Conservation (phyloP, 2,329 filamentous ascomycete species). For the Clonostachys byssicola region DNA sequence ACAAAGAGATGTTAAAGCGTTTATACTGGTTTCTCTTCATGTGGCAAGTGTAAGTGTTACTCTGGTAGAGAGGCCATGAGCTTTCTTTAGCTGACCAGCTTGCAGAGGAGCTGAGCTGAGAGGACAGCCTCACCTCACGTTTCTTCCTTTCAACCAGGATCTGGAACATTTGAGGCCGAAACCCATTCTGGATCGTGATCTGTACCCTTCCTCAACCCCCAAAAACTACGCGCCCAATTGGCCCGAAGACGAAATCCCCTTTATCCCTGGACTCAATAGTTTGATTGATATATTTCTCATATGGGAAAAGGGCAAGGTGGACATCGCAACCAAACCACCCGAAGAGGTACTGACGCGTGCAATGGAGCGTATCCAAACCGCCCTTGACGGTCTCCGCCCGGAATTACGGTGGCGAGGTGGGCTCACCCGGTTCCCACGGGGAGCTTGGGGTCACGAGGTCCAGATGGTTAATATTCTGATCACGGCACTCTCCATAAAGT, state of each 20-base stretch:
- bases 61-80: not conserved
- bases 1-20: slow-evolving; percentile 22
- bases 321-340: not conserved
- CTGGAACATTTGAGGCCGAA: slow-evolving; percentile 13
- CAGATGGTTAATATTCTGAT: slow-evolving; percentile 29
- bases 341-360: slow-evolving; percentile 4
- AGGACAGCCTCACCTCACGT: not conserved
- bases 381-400: slow-evolving; percentile 22
- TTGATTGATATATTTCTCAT: slow-evolving; percentile 23
- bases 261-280: slow-evolving; percentile 24
- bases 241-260: slow-evolving; percentile 23
- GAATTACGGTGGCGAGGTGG: slow-evolving; percentile 28
- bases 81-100: not conserved
- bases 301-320: slow-evolving; percentile 21
- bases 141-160: not conserved
- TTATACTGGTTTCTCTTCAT: slow-evolving; percentile 27
- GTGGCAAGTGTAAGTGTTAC: slow-evolving; percentile 12
- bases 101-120: not conserved
- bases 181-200: slow-evolving; percentile 18
- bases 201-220: slow-evolving; percentile 10
- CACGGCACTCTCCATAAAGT: slow-evolving; percentile 27
- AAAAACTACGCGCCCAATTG: slow-evolving; percentile 10
- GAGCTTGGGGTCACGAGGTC: slow-evolving; percentile 25
- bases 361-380: slow-evolving; percentile 14
- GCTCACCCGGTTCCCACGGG: slow-evolving; percentile 16